A percentile compares a stretch with the other conserved stretches of the same genome.
These are phyloP conservation scores for Alternaria novae-zelandiae DNA, from an alignment of 2,329 filamentous ascomycete species.

Conservation along the genomic window DNA sequence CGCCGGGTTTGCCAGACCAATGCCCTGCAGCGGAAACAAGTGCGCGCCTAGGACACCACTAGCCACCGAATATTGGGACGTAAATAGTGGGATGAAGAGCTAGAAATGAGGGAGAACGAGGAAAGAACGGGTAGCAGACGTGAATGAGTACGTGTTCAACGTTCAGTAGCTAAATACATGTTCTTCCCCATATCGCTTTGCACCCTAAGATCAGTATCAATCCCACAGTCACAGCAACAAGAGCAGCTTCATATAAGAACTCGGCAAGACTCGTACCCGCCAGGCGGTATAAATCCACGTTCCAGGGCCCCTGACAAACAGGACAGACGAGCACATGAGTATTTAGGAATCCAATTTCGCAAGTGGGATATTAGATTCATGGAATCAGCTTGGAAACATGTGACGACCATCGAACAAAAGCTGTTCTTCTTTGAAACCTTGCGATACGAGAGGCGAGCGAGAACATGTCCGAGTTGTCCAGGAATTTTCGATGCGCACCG, in stretches of 20 bases:
- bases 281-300: neutral
- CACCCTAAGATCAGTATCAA: neutral
- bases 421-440: neutral
- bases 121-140: neutral
- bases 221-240: neutral
- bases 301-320: neutral
- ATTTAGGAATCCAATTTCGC: too few species aligned
- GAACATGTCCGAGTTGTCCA: neutral
- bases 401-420: neutral
- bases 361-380: too few species aligned
- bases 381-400: neutral
- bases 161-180: fast-evolving
- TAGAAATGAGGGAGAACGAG: neutral
- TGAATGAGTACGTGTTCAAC: neutral
- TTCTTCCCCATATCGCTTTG: neutral
- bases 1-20: neutral
- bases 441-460: neutral
- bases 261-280: neutral
- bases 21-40: neutral
- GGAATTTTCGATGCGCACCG: neutral
- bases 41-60: neutral
- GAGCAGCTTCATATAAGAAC: neutral
- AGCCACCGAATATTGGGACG: neutral
- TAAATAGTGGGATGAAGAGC: neutral
- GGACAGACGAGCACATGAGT: neutral